These are phyloP conservation scores for Phytophthora tubulina DNA, from an alignment of 352 stramenopile genomes.

Conservation along the genomic window DNA sequence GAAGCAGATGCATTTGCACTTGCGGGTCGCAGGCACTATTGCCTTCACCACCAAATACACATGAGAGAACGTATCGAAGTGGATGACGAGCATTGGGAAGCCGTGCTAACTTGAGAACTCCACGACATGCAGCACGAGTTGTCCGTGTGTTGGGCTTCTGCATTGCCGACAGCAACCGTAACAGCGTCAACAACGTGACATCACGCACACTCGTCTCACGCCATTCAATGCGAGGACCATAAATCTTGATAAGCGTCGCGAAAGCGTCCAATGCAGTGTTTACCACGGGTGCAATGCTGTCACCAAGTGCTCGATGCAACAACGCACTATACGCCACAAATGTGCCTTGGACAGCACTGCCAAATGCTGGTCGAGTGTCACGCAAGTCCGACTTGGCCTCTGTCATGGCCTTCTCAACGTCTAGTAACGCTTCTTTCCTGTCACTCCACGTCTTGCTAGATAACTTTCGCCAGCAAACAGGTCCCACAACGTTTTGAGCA, in stretches of 20 bases:
- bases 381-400: slow-evolving; percentile 79
- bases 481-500: slow-evolving; percentile 64
- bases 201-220: slow-evolving; percentile 69
- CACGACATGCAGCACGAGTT: slow-evolving; percentile 79
- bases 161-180: slow-evolving; percentile 73
- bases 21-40: slow-evolving; percentile 50
- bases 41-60: slow-evolving; percentile 75
- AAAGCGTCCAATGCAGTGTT: slow-evolving; percentile 79
- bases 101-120: slow-evolving; percentile 78
- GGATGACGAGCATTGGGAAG: slow-evolving; percentile 67
- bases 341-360: slow-evolving; percentile 67
- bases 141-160: slow-evolving; percentile 83
- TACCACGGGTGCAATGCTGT: slow-evolving; percentile 80
- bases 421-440: slow-evolving; percentile 80
- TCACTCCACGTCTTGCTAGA: slow-evolving; percentile 89
- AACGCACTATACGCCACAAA: slow-evolving; percentile 75
- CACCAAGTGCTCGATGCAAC: slow-evolving; percentile 64
- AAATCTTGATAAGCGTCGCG: slow-evolving; percentile 78
- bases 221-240: slow-evolving; percentile 80
- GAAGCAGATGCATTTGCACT: slow-evolving; percentile 87
- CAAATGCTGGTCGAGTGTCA: slow-evolving; percentile 69
- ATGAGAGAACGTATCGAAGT: slow-evolving; percentile 77
- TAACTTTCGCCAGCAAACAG: slow-evolving; percentile 80
- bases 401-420: slow-evolving; percentile 73
- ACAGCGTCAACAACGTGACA: slow-evolving; percentile 69